phyloP scores from a whole-genome alignment of 2,329 filamentous ascomycete species.

The Botrytis pseudocinerea region DNA sequence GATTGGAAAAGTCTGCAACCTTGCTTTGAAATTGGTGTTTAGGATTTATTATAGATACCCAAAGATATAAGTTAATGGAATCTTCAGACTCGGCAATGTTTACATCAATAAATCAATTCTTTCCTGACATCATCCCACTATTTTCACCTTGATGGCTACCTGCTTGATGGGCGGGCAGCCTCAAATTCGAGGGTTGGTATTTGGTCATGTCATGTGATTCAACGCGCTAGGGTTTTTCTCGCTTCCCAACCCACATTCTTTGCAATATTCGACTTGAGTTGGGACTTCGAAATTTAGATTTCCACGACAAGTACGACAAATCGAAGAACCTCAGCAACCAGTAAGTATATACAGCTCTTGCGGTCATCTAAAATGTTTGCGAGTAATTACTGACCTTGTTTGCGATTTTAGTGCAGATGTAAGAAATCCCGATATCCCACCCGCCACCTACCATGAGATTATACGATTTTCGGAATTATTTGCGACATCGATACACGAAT shows the following conservation, averaged over 20 bases:
- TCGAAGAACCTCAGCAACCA: slow-evolving; percentile 47
- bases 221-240: slow-evolving; percentile 15
- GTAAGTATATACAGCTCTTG: slow-evolving; percentile 48
- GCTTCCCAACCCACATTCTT: slow-evolving; percentile 10
- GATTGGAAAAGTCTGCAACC: neutral
- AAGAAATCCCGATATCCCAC: slow-evolving; percentile 49
- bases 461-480: neutral
- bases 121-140: neutral
- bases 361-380: slow-evolving; percentile 13
- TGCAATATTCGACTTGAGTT: slow-evolving; percentile 20
- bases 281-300: slow-evolving; percentile 25
- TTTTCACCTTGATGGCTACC: slow-evolving; percentile 9
- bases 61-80: neutral
- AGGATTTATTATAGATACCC: slow-evolving; percentile 12
- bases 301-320: slow-evolving; percentile 32
- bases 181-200: slow-evolving; percentile 4
- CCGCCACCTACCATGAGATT: slow-evolving; percentile 23
- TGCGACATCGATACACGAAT: slow-evolving; percentile 7
- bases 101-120: neutral
- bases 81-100: neutral
- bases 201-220: neutral
- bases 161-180: neutral
- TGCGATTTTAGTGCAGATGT: slow-evolving; percentile 79
- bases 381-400: slow-evolving; percentile 42
- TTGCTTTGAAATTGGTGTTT: neutral